Evolutionary conservation across 768 basidiomycete species (phyloP), one percentile per base, ranked within the genome.

Genomic region (Mycena indigotica): DNA sequence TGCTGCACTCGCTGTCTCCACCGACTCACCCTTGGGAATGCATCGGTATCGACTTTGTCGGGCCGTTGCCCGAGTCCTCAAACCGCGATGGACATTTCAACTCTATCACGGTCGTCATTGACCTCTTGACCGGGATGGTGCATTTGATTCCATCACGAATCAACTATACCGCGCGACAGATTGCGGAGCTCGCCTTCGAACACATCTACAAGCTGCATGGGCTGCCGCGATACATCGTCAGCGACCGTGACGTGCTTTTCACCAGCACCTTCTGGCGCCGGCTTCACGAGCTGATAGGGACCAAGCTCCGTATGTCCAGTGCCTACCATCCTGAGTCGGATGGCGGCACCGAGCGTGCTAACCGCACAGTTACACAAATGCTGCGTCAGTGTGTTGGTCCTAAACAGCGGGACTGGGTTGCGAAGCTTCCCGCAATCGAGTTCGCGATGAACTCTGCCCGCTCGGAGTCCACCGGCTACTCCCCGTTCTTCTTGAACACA

Each of bases 201-300:
- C 12, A 64, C 21, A 49, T 53, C 30, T 67, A 67, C 55, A 56
- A 53, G 25, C 28, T 56, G 0, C 75, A 77, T 50, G 76, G 77
- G 0, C 51, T 77, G 15, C 44, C 44, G 15, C 15, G 23, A 23
- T 46, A 13, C 23, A 46, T 46, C 23, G 44, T n/a, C n/a, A n/a
- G n/a, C n/a, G n/a, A n/a, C n/a, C n/a, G n/a, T n/a, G n/a, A n/a
- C n/a, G n/a, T n/a, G n/a, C n/a, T n/a, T n/a, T n/a, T n/a, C n/a
- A n/a, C n/a, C n/a, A n/a, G n/a, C n/a, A n/a, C n/a, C n/a, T 46
- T 46, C 44, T 46, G 44, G 44, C 8, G 19, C 10, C 44, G 44
- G 8, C 44, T 46, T 23, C 13, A 46, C 44, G 44, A 46, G 19
- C 23, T 46, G 19, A 46, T 46, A 15, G 44, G 44, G 15, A 21